Percentiles rank a stretch among this genome's conserved stretches.
These are phyloP conservation scores for Copromyces sp. DNA, from an alignment of 495 filamentous ascomycete species.

Conservation along the genomic window DNA sequence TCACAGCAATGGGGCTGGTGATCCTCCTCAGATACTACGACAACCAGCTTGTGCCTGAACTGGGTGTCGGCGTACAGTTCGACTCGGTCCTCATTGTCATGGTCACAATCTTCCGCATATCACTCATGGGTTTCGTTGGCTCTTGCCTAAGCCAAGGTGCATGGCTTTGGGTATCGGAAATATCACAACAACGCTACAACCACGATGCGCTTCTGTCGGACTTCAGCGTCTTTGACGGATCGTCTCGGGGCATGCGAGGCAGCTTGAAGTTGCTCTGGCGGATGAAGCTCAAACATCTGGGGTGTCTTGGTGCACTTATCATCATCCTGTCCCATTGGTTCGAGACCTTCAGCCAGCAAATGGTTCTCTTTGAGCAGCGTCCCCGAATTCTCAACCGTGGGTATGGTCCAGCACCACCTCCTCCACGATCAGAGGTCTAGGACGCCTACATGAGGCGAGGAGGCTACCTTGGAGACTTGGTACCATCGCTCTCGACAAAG, in stretches of 20 bases:
- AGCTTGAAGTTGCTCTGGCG: conserved; percentile 22
- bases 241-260: conserved; percentile 24
- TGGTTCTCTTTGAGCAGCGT: conserved; percentile 25
- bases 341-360: conserved; percentile 29
- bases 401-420: conserved; percentile 9
- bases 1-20: conserved; percentile 11
- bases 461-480: conserved; percentile 13
- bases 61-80: conserved; percentile 15
- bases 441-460: conserved; percentile 15
- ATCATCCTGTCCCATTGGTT: conserved; percentile 25
- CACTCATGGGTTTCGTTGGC: conserved; percentile 25
- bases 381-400: conserved; percentile 5
- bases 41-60: conserved; percentile 18
- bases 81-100: conserved; percentile 25
- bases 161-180: conserved; percentile 28
- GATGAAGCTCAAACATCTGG: conserved; percentile 27
- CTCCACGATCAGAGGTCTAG: conserved; percentile 23
- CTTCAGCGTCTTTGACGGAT: conserved; percentile 29
- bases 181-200: conserved; percentile 15
- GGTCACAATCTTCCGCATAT: conserved; percentile 24
- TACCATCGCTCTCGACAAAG: conserved; percentile 24
- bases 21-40: conserved; percentile 20
- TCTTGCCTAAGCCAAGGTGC: conserved; percentile 26
- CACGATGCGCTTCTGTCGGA: conserved; percentile 21
- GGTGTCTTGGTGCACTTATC: conserved; percentile 27